phyloP scores from a whole-genome alignment of 805 yeast genomes.

The Saturnispora besseyi region DNA sequence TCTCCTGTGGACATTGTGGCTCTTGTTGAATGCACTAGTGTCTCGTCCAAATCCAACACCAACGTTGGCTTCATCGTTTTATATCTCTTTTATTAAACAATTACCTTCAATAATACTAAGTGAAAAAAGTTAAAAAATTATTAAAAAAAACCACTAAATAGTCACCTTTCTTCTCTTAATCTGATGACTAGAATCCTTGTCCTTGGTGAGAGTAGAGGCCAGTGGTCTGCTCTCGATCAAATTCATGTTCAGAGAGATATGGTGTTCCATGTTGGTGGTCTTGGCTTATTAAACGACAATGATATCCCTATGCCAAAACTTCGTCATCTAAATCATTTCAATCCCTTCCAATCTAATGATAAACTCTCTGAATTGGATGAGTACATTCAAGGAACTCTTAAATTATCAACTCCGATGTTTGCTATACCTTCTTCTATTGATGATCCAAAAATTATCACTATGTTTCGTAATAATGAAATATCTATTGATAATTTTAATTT shows the following conservation, averaged over 20 bases:
- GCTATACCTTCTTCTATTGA: slow-evolving; percentile 72
- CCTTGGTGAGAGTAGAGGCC: slow-evolving; percentile 3
- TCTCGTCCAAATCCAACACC: slow-evolving; percentile 87
- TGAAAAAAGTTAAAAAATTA: background rate
- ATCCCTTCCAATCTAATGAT: slow-evolving; percentile 90
- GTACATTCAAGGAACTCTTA: slow-evolving; percentile 36
- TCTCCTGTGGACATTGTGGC: background rate
- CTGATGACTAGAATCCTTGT: background rate
- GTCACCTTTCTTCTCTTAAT: slow-evolving; percentile 17
- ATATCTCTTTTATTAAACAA: too few species aligned
- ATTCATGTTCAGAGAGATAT: background rate
- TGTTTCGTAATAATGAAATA: slow-evolving; percentile 47
- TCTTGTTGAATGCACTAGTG: slow-evolving; percentile 72
- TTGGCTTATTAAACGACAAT: background rate
- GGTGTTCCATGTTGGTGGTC: slow-evolving; percentile 2
- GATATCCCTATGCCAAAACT: slow-evolving; percentile 1
- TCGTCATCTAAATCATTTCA: slow-evolving; percentile 4
- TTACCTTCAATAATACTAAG: too few species aligned
- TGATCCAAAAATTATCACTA: slow-evolving; percentile 58
- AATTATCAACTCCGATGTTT: slow-evolving; percentile 55
- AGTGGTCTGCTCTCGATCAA: slow-evolving; percentile 2
- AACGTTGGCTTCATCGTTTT: slow-evolving; percentile 33
- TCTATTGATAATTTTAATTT: slow-evolving; percentile 48
- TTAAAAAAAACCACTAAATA: background rate
- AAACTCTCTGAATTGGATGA: slow-evolving; percentile 48